Evolutionary conservation across 257 asterid genomes (phyloP).

Genomic region (Buddleja alternifolia): DNA sequence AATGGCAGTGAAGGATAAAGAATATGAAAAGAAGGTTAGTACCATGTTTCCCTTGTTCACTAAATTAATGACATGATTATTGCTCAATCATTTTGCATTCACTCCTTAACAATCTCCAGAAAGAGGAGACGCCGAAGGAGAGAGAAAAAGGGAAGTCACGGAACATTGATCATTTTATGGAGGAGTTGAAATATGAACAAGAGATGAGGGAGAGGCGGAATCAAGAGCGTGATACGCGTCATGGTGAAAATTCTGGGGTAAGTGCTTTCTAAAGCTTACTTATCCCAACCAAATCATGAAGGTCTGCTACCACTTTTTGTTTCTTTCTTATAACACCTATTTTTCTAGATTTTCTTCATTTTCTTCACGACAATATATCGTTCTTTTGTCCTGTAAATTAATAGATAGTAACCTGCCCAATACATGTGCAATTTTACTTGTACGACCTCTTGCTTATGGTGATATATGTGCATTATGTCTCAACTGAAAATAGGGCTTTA

Average conservation of each 20-base stretch:
- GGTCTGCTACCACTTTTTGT: neutral
- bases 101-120: slow-evolving; percentile 47
- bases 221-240: slow-evolving; percentile 86
- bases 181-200: slow-evolving; percentile 92
- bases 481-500: neutral
- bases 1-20: slow-evolving; percentile 83
- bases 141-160: slow-evolving; percentile 80
- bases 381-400: neutral
- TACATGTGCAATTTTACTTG: slow-evolving; percentile 6
- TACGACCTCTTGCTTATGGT: slow-evolving; percentile 9
- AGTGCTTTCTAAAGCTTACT: slow-evolving; percentile 33
- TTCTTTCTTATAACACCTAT: slow-evolving; percentile 11
- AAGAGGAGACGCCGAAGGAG: slow-evolving; percentile 88
- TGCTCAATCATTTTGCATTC: slow-evolving; percentile 26
- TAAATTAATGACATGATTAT: neutral
- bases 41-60: slow-evolving; percentile 20
- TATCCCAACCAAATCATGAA: neutral
- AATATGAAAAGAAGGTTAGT: slow-evolving; percentile 79
- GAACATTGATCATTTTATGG: slow-evolving; percentile 95
- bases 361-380: slow-evolving; percentile 1
- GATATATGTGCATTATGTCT: neutral
- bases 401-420: neutral
- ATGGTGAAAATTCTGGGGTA: slow-evolving; percentile 67
- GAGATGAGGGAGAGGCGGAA: slow-evolving; percentile 91
- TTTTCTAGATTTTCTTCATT: neutral